phyloP scores from a whole-genome alignment of 208 protist genomes.

The Novymonas esmeraldas region DNA sequence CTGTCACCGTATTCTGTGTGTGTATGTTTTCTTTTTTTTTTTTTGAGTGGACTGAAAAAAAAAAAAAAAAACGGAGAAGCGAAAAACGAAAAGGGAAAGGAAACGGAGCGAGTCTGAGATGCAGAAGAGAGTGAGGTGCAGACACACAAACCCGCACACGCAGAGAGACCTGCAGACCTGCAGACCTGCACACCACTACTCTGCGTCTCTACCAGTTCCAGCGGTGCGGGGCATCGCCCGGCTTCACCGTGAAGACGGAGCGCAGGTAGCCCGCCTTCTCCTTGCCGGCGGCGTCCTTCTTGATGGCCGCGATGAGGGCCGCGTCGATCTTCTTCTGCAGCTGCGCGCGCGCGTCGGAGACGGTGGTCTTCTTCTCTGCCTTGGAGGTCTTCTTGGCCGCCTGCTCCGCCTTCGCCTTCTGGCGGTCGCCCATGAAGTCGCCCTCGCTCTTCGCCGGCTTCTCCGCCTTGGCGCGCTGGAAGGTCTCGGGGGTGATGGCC shows the following conservation, averaged over 20 bases:
- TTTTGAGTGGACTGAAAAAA: slow-evolving; percentile 14
- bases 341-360: slow-evolving; percentile 69
- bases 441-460: slow-evolving; percentile 83
- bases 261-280: slow-evolving; percentile 82
- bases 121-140: background rate
- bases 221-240: slow-evolving; percentile 83
- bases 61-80: slow-evolving; percentile 23
- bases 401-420: slow-evolving; percentile 73
- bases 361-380: slow-evolving; percentile 58
- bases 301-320: slow-evolving; percentile 73
- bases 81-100: slow-evolving; percentile 11
- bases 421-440: slow-evolving; percentile 86
- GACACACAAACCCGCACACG: background rate
- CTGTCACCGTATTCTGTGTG: no score
- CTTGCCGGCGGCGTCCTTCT: slow-evolving; percentile 71
- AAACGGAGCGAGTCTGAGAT: background rate
- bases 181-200: background rate
- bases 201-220: slow-evolving; percentile 70
- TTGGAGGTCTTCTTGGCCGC: slow-evolving; percentile 77
- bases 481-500: slow-evolving; percentile 69
- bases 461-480: slow-evolving; percentile 69
- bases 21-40: slow-evolving; percentile 17
- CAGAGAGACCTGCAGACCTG: background rate
- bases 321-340: slow-evolving; percentile 84
- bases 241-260: slow-evolving; percentile 88